A percentile compares a stretch with the other conserved stretches of the same genome.
Evolutionary conservation across 208 protist genomes (phyloP).

Genomic region (Acanthamoeba sp.): DNA sequence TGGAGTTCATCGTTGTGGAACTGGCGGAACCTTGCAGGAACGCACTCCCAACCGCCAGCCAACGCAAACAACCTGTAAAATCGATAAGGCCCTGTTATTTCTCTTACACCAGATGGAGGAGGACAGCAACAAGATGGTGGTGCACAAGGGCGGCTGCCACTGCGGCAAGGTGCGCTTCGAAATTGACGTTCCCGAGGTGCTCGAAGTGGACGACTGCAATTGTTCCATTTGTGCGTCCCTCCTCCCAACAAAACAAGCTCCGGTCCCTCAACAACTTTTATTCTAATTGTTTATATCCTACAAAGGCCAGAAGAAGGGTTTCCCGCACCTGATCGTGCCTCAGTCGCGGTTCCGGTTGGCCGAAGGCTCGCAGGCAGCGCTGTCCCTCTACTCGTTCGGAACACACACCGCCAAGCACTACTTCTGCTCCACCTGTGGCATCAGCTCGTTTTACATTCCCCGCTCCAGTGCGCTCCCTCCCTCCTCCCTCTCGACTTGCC

Average conservation of each 20-base stretch:
- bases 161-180: slow-evolving; percentile 40
- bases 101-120: too few relatives aligned
- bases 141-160: slow-evolving; percentile 42
- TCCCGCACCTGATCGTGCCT: slow-evolving; percentile 31
- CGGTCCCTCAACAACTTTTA: too few relatives aligned
- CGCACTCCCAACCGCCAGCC: too few relatives aligned
- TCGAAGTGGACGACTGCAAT: slow-evolving; percentile 12
- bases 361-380: neutral
- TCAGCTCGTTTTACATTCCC: slow-evolving; percentile 28
- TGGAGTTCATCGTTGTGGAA: too few relatives aligned
- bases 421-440: slow-evolving; percentile 65
- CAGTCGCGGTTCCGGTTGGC: slow-evolving; percentile 6
- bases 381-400: slow-evolving; percentile 25
- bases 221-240: neutral
- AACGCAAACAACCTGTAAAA: too few relatives aligned
- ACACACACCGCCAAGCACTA: slow-evolving; percentile 47
- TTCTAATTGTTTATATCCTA: neutral
- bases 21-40: too few relatives aligned
- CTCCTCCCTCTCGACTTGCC: too few relatives aligned
- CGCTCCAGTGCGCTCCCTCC: slow-evolving; percentile 18
- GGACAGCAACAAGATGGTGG: neutral
- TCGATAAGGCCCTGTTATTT: too few relatives aligned
- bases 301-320: slow-evolving; percentile 1
- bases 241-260: neutral
- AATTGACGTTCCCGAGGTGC: neutral